Conservation (phyloP, 2,329 filamentous ascomycete genomes). For the Graphilbum fragrans region DNA sequence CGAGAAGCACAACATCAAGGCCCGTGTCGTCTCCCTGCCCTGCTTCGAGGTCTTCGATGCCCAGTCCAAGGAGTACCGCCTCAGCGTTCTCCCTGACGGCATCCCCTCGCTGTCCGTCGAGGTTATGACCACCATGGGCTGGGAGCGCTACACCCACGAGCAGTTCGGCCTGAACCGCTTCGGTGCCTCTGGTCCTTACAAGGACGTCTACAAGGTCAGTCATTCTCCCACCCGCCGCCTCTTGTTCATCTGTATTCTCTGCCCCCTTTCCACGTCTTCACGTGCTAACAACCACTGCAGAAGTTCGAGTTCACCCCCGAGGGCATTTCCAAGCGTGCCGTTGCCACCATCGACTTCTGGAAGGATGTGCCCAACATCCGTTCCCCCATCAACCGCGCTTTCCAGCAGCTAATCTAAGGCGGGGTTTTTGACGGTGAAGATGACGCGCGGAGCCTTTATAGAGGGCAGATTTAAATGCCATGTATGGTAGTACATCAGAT, state of each 20-base stretch:
- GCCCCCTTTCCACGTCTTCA: background rate
- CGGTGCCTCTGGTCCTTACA: constrained; percentile 93
- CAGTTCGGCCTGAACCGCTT: constrained; percentile 99
- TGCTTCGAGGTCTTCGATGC: constrained; percentile 96
- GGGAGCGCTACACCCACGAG: constrained; percentile 98
- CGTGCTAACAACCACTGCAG: constrained; percentile 35
- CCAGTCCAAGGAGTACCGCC: constrained; percentile 88
- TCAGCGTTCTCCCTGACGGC: constrained; percentile 84
- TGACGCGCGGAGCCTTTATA: too few species aligned
- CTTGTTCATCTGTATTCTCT: background rate
- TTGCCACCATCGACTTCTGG: constrained; percentile 92
- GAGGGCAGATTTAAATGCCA: constrained; percentile 13
- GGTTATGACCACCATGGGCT: constrained; percentile 93
- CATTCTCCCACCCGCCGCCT: too few species aligned
- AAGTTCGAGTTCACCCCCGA: constrained; percentile 99
- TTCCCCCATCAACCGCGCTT: constrained; percentile 92
- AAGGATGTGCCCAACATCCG: constrained; percentile 84
- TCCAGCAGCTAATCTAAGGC: constrained; percentile 86
- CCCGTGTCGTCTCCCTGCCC: constrained; percentile 88
- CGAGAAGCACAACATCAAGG: constrained; percentile 76
- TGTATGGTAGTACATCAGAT: background rate
- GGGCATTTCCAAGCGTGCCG: constrained; percentile 88
- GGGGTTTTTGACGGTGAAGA: too few species aligned
- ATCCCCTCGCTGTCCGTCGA: constrained; percentile 90
- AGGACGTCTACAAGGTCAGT: constrained; percentile 86